Percentiles rank a stretch among this genome's conserved stretches.
Evolutionary conservation across 2,329 filamentous ascomycete genomes (phyloP).

Genomic region (Trichophyton mentagrophytes): DNA sequence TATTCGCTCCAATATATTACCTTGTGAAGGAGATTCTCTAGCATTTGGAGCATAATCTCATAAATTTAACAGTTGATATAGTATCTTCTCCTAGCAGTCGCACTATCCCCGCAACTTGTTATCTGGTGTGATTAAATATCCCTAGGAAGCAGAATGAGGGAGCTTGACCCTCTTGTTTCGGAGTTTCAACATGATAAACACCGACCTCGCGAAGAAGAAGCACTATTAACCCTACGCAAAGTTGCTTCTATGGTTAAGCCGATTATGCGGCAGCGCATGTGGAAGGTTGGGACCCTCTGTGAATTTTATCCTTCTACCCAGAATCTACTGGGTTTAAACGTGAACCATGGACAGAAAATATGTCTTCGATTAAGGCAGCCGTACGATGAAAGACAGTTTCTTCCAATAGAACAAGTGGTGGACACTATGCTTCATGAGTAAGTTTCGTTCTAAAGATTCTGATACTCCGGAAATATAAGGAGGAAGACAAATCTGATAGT

Average conservation of each 20-base stretch:
- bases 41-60: not conserved
- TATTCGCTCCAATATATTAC: not conserved
- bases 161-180: slow-evolving; percentile 37
- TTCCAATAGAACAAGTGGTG: slow-evolving; percentile 65
- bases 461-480: not conserved
- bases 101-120: not conserved
- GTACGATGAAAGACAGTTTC: slow-evolving; percentile 60
- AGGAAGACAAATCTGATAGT: slow-evolving; percentile 11
- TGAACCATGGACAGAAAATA: slow-evolving; percentile 64
- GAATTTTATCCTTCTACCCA: slow-evolving; percentile 72
- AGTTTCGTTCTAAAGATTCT: slow-evolving; percentile 13
- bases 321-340: slow-evolving; percentile 69
- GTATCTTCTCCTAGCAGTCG: not conserved
- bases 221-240: slow-evolving; percentile 54
- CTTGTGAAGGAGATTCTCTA: not conserved
- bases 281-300: slow-evolving; percentile 64
- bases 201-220: slow-evolving; percentile 38
- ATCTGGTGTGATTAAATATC: not conserved
- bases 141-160: slow-evolving; percentile 20
- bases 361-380: slow-evolving; percentile 69
- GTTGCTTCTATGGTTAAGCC: slow-evolving; percentile 84
- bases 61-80: not conserved
- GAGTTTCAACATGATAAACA: slow-evolving; percentile 43
- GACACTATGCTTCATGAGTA: slow-evolving; percentile 89
- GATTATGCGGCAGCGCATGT: slow-evolving; percentile 77